Evolutionary conservation across 352 stramenopile genomes (phyloP).

Genomic region (Nothophytophthora sp.): DNA sequence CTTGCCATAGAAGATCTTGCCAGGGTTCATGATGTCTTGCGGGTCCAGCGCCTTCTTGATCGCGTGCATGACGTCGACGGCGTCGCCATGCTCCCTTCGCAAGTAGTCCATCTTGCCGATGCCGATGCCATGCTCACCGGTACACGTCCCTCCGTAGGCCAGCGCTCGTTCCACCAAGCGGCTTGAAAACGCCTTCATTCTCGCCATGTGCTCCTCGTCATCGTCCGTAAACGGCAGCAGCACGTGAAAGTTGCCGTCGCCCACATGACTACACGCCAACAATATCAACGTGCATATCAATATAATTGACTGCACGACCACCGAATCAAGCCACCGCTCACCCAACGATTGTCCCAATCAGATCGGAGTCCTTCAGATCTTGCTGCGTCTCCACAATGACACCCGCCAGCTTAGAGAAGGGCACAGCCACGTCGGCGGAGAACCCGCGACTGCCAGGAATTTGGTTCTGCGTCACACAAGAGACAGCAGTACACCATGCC

Average conservation of each 20-base stretch:
- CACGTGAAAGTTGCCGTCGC: constrained; percentile 99
- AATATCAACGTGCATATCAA: too few species aligned
- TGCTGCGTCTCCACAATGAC: constrained; percentile 91
- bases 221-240: constrained; percentile 93
- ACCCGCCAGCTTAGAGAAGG: constrained; percentile 91
- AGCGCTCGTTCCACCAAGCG: constrained; percentile 85
- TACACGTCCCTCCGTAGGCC: constrained; percentile 95
- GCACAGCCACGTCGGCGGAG: constrained; percentile 96
- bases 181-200: constrained; percentile 90
- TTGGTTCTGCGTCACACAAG: constrained; percentile 30
- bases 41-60: constrained; percentile 97
- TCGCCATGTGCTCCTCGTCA: constrained; percentile 83
- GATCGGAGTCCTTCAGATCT: constrained; percentile 80
- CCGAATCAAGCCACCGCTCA: too few species aligned
- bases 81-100: constrained; percentile 89
- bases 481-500: background rate
- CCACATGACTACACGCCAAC: constrained; percentile 86
- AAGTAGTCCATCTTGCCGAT: constrained; percentile 95
- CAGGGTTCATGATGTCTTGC: constrained; percentile 97
- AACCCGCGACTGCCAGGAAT: constrained; percentile 75
- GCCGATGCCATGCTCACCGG: constrained; percentile 97
- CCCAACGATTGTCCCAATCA: constrained; percentile 92
- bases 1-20: constrained; percentile 93
- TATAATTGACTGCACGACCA: too few species aligned
- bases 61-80: constrained; percentile 91